Base-by-base conservation (phyloP, 331 rosid genomes). In the Telfairia occidentalis region DNA sequence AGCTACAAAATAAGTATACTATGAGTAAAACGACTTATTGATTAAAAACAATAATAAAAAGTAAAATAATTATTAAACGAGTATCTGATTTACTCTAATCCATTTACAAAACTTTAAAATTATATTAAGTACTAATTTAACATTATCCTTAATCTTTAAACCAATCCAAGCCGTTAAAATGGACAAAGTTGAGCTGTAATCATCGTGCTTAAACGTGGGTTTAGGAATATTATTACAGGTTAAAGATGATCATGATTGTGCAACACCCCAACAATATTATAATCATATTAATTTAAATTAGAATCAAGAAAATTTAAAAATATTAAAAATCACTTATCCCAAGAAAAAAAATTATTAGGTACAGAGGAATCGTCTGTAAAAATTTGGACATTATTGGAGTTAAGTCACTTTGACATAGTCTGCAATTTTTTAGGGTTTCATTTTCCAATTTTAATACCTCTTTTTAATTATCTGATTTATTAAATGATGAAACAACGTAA, bases 131-230 rank as follows among this genome's bases (percentile, higher is more conserved):
- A 43, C 3, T 69, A 42, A 12, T 69, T 45, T 43, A 69, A 48
- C 40, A 69, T 66, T 66, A 66, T 66, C 52, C 73, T 64, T 64
- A 64, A 23, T 40, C 23, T 21, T 43, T 30, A 69, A 43, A 12
- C 57, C 23, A 45, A 69, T 12, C 10, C 2, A 11, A 19, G 32
- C 8, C 24, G 23, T 69, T 48, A 13, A 75, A 40, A 64, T 81
- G n/a, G 71, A 59, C 42, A 53, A 83, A 73, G 90, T 81, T 86
- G 90, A 89, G 98, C 92, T 94, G 97, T 94, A 83, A 84, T 73
- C 92, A 78, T 87, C 98, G 92, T 94, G 97, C 95, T 58, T 53
- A 81, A 91, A 91, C 96, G 97, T 94, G 97, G 89, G 85, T 35
- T 43, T 77, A 67, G 90, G 90, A 89, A 86, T 54, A 90, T 81